Base-by-base conservation (phyloP, 164 flowering plant genomes). In the Macadamia tetraphylla region DNA sequence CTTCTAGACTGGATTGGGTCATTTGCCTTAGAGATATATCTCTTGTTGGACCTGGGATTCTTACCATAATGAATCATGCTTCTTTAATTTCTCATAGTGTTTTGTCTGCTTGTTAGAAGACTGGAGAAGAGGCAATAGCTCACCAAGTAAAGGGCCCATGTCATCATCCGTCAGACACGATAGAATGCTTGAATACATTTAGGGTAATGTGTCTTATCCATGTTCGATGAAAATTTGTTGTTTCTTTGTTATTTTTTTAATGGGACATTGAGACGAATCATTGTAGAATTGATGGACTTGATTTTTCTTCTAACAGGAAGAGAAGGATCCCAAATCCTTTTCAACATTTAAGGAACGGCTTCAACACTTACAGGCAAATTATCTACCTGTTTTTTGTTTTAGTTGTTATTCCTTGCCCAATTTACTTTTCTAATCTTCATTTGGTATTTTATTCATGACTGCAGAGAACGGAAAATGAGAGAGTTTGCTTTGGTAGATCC, bases 401-500 rank as follows among this genome's bases (percentile, higher is more conserved):
- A 35, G 29, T 52, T 13, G 30, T n/a, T 74, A 30, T 62, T 57
- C 7, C 61, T 57, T 66, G 57, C 57, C 30, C 49, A n/a, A 44
- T 72, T 60, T 14, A 11, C 43, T 31, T 60, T 63, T 70, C 70
- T 79, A 67, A 71, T n/a, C 40, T 67, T 7, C 63, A 35, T 29
- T 66, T 66, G 35, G 32, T 55, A 32, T 59, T 23, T 42, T 62
- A 8, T 63, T 51, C 62, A 35, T 76, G 72, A 68, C 18, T 73
- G 30, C 87, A 92, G 98, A 85, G 76, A 75, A 89, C 96, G 2
- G 96, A 92, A 80, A 82, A 81, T 57, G 82, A 83, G 60, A 81
- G 90, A 65, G 93, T 91, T 64, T 92, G 97, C 84, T 86, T 88
- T 74, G 99, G 99, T 64, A 80, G 86, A 86, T 95, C 99, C 71